These are phyloP conservation scores for Peterozyma toletana DNA, from an alignment of 805 yeast species.

Conservation along the genomic window DNA sequence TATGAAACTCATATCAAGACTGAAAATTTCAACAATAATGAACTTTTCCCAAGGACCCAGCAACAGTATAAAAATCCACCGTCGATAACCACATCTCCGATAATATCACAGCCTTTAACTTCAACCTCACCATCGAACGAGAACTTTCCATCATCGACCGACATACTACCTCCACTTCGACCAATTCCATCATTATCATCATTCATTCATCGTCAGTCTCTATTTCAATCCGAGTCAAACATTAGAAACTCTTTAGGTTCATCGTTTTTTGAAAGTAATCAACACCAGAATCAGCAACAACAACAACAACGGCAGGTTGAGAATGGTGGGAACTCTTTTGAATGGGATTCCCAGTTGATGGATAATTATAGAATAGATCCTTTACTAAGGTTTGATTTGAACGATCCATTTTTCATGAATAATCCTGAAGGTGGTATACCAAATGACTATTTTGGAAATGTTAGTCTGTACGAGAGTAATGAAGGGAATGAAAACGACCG, in stretches of 20 bases:
- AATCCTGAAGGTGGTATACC: constrained; percentile 25
- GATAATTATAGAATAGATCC: constrained; percentile 21
- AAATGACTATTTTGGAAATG: constrained; percentile 7
- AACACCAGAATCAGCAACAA: constrained; percentile 3
- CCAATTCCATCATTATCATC: background rate
- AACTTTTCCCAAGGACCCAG: constrained; percentile 2
- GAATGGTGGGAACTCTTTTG: constrained; percentile 4
- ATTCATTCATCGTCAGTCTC: no score
- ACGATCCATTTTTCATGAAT: constrained; percentile 46
- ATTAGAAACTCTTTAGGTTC: background rate
- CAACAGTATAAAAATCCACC: background rate
- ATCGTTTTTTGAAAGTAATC: background rate
- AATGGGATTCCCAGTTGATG: constrained; percentile 5
- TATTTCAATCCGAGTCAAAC: background rate
- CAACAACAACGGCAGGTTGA: constrained; percentile 4
- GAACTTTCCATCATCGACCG: constrained; percentile 1
- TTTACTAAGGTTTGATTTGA: constrained; percentile 29
- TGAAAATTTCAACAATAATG: constrained; percentile 9
- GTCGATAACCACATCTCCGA: background rate
- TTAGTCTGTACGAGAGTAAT: no score
- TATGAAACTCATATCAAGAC: constrained; percentile 21
- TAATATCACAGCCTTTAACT: background rate
- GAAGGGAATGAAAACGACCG: no score
- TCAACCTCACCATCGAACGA: constrained; percentile 1
- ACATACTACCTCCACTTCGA: background rate